These are phyloP conservation scores for Leptomonas seymouri DNA, from an alignment of 208 protist genomes.

Conservation along the genomic window DNA sequence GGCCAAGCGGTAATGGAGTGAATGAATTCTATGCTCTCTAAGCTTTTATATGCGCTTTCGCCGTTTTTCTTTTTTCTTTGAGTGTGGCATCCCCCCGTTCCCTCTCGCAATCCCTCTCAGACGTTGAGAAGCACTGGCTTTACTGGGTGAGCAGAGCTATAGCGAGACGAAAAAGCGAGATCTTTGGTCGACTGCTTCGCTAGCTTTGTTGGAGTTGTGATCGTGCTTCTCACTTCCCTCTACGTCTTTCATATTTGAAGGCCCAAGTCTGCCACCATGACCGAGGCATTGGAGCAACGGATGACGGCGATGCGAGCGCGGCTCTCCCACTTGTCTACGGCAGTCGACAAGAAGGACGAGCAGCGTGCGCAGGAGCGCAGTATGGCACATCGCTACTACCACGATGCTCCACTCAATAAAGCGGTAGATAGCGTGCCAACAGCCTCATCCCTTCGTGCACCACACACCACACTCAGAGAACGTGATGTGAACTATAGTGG, in stretches of 20 bases:
- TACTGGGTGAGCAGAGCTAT: too few species aligned
- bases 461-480: neutral
- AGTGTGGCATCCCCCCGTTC: neutral
- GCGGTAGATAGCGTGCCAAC: too few species aligned
- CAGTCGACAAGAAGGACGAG: conserved; percentile 17
- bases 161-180: too few species aligned
- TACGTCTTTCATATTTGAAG: too few species aligned
- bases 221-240: neutral
- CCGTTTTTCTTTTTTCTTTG: neutral
- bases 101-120: too few species aligned
- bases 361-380: neutral
- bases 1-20: too few species aligned
- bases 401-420: neutral
- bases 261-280: neutral
- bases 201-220: too few species aligned
- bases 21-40: neutral
- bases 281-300: conserved; percentile 11
- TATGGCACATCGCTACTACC: conserved; percentile 19
- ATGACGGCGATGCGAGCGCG: conserved; percentile 32
- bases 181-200: too few species aligned
- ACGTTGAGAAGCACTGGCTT: too few species aligned
- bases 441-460: neutral
- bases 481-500: conserved; percentile 7
- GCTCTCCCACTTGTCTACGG: conserved; percentile 15
- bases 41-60: neutral